Evolutionary conservation across 1,284 basidiomycete species (phyloP), one percentile per base, ranked within the genome.

Genomic region (Rhodotorula sp.): DNA sequence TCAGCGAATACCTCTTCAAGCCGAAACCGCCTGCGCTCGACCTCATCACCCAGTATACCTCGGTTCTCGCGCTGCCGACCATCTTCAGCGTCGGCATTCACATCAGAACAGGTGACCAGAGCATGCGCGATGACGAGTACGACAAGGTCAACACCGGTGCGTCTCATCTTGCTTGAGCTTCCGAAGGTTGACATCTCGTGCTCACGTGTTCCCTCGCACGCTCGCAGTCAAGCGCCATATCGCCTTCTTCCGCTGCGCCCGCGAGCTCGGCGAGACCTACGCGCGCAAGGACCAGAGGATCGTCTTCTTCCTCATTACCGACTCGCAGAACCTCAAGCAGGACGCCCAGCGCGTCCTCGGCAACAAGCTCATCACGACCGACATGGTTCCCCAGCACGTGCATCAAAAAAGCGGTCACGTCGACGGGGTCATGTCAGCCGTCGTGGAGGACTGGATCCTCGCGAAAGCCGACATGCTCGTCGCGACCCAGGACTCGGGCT

Each of bases 241-340:
- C 5, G 52, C 64, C 5, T 72, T 67, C 62, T 72, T 72, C 62
- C 64, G 67, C 32, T 72, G 71, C 57, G 71, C 71, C 4, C 64
- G 64, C 11, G 67, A 72, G 46, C 59, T 68, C 51, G 64, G 56
- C 34, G 62, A 62, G 46, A 71, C 70, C 36, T 70, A 70, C 62
- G 67, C 71, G 0, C 46, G 24, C 4, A 55, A 59, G 10, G 49
- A 55, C 8, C 71, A 72, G 49, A 46, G 44, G 15, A 46, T 72
- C 39, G 51, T 72, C 51, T 72, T 69, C 59, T 67, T 64, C 62
- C 71, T 72, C 59, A 67, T 72, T 2, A 69, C 66, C 30, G 71
- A 72, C 55, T 64, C 61, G 0, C 61, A 58, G 24, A 27, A 63
- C 32, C 62, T 72, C 55, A 72, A 72, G 51, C 30, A n/a, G 4